Evolutionary conservation across 169 alveolate species (phyloP).

Genomic region (Cryptosporidium parvum): DNA sequence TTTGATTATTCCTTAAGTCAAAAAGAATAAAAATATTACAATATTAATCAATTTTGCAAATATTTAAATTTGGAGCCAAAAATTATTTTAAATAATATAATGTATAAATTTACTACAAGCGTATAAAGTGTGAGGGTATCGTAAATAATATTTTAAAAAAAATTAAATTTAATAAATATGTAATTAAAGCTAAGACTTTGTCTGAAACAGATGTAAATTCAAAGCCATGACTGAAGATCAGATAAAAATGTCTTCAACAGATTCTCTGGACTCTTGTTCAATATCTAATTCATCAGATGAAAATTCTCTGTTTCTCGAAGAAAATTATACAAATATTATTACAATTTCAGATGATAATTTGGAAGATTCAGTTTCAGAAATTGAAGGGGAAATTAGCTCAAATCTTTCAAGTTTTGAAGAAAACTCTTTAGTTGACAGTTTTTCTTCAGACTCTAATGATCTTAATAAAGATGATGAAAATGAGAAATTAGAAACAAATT

Average conservation of each 20-base stretch:
- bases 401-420: constrained; percentile 4
- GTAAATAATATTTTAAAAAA: not conserved
- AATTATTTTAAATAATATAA: not conserved
- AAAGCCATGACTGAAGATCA: constrained; percentile 30
- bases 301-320: constrained; percentile 28
- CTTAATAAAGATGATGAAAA: not conserved
- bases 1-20: no score
- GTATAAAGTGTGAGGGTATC: constrained; percentile 38
- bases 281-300: constrained; percentile 5
- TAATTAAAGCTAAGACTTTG: not conserved
- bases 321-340: not conserved
- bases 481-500: not conserved
- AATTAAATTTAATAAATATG: constrained; percentile 7
- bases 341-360: not conserved
- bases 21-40: not conserved
- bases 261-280: constrained; percentile 23
- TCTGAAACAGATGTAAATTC: not conserved
- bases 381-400: not conserved
- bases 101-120: not conserved
- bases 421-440: not conserved
- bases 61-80: constrained; percentile 29
- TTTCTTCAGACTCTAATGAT: not conserved
- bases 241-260: not conserved
- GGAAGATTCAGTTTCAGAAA: constrained; percentile 3
- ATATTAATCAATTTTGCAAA: not conserved